Percentiles rank a stretch among this genome's conserved stretches.
Conservation (phyloP, 1,284 basidiomycete genomes). For the Boletus holoroseus region DNA sequence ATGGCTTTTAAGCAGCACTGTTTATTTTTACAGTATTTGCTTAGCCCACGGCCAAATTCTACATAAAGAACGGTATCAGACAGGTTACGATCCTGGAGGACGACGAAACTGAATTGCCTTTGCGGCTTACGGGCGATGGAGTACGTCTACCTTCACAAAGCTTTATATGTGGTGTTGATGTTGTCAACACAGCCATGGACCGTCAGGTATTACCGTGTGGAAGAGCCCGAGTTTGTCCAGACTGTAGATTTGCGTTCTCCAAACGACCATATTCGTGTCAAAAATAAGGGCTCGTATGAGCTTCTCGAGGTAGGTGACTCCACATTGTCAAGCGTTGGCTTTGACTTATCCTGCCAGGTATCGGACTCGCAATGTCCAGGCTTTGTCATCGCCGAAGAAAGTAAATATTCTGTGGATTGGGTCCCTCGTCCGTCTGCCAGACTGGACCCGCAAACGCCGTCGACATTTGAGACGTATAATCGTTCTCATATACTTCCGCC, state of each 20-base stretch:
- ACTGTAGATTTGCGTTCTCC: slow-evolving; percentile 51
- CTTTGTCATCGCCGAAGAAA: slow-evolving; percentile 52
- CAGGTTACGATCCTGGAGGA: slow-evolving; percentile 72
- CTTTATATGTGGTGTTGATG: slow-evolving; percentile 2
- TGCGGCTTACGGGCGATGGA: slow-evolving; percentile 82
- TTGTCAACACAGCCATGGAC: slow-evolving; percentile 66
- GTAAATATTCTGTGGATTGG: slow-evolving; percentile 70
- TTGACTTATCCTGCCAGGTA: slow-evolving; percentile 45
- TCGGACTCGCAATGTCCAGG: slow-evolving; percentile 84
- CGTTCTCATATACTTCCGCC: slow-evolving; percentile 65
- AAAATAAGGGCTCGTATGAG: slow-evolving; percentile 70
- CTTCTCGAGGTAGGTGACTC: slow-evolving; percentile 54
- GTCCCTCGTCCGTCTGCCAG: slow-evolving; percentile 66
- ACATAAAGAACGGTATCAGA: slow-evolving; percentile 53
- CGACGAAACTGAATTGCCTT: slow-evolving; percentile 64
- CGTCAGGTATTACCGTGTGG: slow-evolving; percentile 64
- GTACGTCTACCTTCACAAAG: slow-evolving; percentile 43
- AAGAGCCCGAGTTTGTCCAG: slow-evolving; percentile 43
- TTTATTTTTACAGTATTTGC: slow-evolving; percentile 4
- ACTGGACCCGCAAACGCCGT: slow-evolving; percentile 52
- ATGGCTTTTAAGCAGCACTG: background rate
- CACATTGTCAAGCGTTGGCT: background rate
- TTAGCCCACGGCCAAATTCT: slow-evolving; percentile 85
- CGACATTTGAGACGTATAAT: slow-evolving; percentile 54
- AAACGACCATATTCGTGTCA: slow-evolving; percentile 69